A percentile compares a stretch with the other conserved stretches of the same genome.
Evolutionary conservation across 1,139 yeast genomes (phyloP).

Genomic region (Candida tropicalis): DNA sequence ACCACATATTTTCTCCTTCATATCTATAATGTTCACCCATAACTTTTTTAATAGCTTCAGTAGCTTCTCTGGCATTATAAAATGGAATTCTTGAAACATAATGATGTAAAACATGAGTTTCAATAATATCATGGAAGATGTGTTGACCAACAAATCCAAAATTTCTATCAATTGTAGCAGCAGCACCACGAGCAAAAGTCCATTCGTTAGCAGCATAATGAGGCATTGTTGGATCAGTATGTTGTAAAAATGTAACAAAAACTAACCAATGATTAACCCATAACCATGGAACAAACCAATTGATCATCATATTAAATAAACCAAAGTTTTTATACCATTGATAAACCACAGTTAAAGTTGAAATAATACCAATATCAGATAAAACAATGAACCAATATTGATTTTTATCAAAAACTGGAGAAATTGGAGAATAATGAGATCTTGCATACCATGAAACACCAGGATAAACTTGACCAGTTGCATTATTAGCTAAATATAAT

Average conservation of each 20-base stretch:
- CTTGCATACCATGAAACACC: slow-evolving; percentile 48
- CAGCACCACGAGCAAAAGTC: slow-evolving; percentile 90
- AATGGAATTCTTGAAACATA: slow-evolving; percentile 84
- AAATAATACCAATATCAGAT: slow-evolving; percentile 70
- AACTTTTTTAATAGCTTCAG: slow-evolving; percentile 75
- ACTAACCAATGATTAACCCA: slow-evolving; percentile 92
- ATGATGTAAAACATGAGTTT: slow-evolving; percentile 88
- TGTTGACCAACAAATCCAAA: slow-evolving; percentile 80
- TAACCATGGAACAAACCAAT: slow-evolving; percentile 78
- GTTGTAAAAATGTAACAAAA: slow-evolving; percentile 82
- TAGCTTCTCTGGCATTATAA: slow-evolving; percentile 81
- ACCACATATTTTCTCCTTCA: slow-evolving; percentile 73
- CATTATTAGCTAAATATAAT: slow-evolving; percentile 65
- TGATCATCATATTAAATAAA: slow-evolving; percentile 60
- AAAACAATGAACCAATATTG: slow-evolving; percentile 72
- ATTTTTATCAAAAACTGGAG: slow-evolving; percentile 71
- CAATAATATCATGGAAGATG: slow-evolving; percentile 86
- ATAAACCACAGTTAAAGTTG: slow-evolving; percentile 58
- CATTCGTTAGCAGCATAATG: slow-evolving; percentile 76
- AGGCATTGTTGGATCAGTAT: slow-evolving; percentile 79
- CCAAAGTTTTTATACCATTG: slow-evolving; percentile 68
- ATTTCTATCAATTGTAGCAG: slow-evolving; percentile 83
- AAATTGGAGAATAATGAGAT: slow-evolving; percentile 69
- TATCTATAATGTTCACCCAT: slow-evolving; percentile 79
- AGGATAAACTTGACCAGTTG: slow-evolving; percentile 72